Evolutionary conservation across 805 yeast genomes (phyloP).

Genomic region (Zygoascus bituminiphila): DNA sequence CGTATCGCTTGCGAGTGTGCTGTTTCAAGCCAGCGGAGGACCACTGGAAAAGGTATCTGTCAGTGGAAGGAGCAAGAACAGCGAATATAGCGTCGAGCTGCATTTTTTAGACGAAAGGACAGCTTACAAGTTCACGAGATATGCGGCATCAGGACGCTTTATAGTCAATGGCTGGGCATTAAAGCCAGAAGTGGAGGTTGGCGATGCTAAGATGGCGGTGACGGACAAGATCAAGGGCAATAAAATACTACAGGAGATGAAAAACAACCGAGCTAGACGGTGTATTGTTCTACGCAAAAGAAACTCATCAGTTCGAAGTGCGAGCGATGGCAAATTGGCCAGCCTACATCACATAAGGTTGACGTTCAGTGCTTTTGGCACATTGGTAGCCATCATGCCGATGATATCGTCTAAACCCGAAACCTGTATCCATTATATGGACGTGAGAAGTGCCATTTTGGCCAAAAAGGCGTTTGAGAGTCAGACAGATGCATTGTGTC

Average conservation of each 20-base stretch:
- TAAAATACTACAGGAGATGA: conserved; percentile 2
- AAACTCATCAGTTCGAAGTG: background rate
- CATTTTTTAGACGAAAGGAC: conserved; percentile 10
- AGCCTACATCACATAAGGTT: conserved; percentile 6
- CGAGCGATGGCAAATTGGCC: background rate
- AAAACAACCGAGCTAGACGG: conserved; percentile 7
- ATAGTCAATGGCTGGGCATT: conserved; percentile 18
- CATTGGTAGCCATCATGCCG: conserved; percentile 14
- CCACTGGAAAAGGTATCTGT: conserved; percentile 9
- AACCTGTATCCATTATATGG: conserved; percentile 16
- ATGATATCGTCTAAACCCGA: conserved; percentile 5
- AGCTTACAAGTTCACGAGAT: conserved; percentile 13
- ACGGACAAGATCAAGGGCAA: background rate
- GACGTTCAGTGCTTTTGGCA: conserved; percentile 13
- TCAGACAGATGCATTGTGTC: background rate
- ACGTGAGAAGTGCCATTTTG: conserved; percentile 17
- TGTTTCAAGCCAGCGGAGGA: conserved; percentile 14
- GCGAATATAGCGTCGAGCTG: conserved; percentile 9
- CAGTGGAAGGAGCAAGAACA: background rate
- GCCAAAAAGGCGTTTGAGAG: conserved; percentile 12
- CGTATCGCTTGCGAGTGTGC: conserved; percentile 2
- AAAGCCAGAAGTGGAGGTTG: background rate
- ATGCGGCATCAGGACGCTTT: conserved; percentile 17
- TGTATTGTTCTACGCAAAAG: conserved; percentile 7
- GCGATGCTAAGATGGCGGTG: background rate